These are phyloP conservation scores for Achaetomiella virescens DNA, from an alignment of 495 filamentous ascomycete genomes.

Conservation along the genomic window DNA sequence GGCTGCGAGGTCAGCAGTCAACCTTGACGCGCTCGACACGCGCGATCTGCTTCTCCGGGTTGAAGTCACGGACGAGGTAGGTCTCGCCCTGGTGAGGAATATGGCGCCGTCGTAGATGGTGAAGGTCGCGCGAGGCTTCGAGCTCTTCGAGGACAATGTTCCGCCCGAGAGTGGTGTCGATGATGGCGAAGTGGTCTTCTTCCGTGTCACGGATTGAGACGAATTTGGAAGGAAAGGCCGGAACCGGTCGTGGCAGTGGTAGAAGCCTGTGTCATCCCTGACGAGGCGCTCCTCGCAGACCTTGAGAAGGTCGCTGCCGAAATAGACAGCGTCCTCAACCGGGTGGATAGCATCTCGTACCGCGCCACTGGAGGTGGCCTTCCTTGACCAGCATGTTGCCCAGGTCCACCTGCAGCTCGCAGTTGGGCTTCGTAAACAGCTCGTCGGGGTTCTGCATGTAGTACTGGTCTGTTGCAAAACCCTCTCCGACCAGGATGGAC, in stretches of 20 bases:
- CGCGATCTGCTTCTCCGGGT: conserved; percentile 68
- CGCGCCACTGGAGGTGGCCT: conserved; percentile 96
- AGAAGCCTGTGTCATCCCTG: conserved; percentile 72
- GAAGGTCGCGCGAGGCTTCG: conserved; percentile 92
- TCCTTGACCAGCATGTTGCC: conserved; percentile 84
- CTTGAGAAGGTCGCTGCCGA: conserved; percentile 64
- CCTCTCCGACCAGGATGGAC: conserved; percentile 85
- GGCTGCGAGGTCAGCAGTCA: conserved; percentile 89
- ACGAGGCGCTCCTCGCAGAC: conserved; percentile 70
- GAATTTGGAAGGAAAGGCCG: conserved; percentile 75
- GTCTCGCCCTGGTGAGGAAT: conserved; percentile 93
- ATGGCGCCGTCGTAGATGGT: conserved; percentile 97
- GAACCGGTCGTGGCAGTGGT: conserved; percentile 84
- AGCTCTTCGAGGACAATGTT: conserved; percentile 90
- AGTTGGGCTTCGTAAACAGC: conserved; percentile 91
- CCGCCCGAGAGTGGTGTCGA: conserved; percentile 75
- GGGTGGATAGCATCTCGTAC: conserved; percentile 88
- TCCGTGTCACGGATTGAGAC: conserved; percentile 90
- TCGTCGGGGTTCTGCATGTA: conserved; percentile 97
- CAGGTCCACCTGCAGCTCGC: conserved; percentile 83
- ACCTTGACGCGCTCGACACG: conserved; percentile 71
- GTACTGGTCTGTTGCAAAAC: conserved; percentile 86
- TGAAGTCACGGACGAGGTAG: conserved; percentile 87
- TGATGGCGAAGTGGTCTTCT: conserved; percentile 86
- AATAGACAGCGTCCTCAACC: conserved; percentile 69